Conservation (phyloP, 257 asterid genomes). For the Salvia miltiorrhiza region DNA sequence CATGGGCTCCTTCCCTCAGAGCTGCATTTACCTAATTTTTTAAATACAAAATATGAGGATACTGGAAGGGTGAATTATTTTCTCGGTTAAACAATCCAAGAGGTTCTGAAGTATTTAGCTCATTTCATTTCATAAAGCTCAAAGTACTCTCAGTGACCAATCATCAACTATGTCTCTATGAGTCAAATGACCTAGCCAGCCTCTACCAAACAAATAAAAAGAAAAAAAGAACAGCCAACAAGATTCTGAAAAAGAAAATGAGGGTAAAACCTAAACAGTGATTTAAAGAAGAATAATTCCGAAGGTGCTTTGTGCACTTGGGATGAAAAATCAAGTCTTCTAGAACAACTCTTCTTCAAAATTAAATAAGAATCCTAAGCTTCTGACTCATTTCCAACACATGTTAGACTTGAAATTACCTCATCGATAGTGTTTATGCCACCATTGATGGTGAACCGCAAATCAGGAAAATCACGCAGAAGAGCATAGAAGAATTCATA, state of each 20-base stretch:
- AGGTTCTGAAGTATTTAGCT: not conserved
- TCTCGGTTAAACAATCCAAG: not conserved
- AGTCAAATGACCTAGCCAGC: not conserved
- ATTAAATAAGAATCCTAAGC: not conserved
- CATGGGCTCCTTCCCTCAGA: conserved; percentile 80
- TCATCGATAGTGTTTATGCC: conserved; percentile 84
- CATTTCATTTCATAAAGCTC: not conserved
- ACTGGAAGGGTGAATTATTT: conserved; percentile 10
- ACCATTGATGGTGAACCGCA: conserved; percentile 89
- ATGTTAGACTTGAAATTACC: conserved; percentile 41
- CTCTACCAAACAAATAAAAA: not conserved
- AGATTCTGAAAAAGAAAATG: not conserved
- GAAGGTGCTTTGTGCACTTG: not conserved
- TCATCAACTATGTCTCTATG: conserved; percentile 2
- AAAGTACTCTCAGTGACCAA: not conserved
- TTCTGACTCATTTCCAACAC: conserved; percentile 11
- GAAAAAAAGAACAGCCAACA: not conserved
- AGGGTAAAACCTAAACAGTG: not conserved
- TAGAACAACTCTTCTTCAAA: not conserved
- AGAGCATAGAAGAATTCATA: conserved; percentile 94
- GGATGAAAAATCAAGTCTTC: not conserved
- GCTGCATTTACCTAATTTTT: conserved; percentile 68
- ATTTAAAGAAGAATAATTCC: not conserved
- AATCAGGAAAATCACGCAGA: conserved; percentile 92
- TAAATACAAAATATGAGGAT: conserved; percentile 10